phyloP scores from a whole-genome alignment of 495 filamentous ascomycete genomes.

The Sordaria brevicollis region DNA sequence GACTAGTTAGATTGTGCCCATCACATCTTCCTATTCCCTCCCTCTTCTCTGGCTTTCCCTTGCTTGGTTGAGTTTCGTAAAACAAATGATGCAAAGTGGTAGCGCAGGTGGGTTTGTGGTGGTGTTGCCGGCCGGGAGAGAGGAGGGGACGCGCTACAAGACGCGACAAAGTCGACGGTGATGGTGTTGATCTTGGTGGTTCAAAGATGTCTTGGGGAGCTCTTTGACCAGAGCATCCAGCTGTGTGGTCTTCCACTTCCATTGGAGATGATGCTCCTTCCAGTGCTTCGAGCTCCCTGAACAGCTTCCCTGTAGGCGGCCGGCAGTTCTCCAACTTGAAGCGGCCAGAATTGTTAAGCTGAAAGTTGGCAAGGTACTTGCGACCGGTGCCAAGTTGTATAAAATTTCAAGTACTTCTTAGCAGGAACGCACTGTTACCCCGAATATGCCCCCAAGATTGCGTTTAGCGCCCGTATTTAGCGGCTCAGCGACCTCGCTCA shows the following conservation, averaged over 20 bases:
- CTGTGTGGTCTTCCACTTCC: neutral
- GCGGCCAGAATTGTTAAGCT: neutral
- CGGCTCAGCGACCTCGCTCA: neutral
- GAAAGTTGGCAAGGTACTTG: neutral
- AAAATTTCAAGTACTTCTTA: neutral
- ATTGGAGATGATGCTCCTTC: neutral
- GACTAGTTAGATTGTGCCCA: neutral
- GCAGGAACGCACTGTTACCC: neutral
- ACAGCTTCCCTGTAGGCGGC: neutral
- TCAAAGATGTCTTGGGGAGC: neutral
- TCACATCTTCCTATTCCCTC: neutral
- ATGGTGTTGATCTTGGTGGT: neutral
- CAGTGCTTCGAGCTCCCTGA: neutral
- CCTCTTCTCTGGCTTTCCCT: neutral
- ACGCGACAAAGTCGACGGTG: neutral
- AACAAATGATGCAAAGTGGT: neutral
- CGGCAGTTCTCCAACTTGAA: neutral
- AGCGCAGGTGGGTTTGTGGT: neutral
- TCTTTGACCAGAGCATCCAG: neutral
- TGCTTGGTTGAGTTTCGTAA: neutral
- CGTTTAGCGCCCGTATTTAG: neutral
- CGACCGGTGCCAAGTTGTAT: neutral
- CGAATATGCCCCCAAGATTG: neutral
- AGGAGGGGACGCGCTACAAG: neutral
- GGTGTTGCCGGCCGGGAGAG: neutral